These are phyloP conservation scores for Dothideomycetidae sp. DNA, from an alignment of 2,329 filamentous ascomycete genomes.

Conservation along the genomic window DNA sequence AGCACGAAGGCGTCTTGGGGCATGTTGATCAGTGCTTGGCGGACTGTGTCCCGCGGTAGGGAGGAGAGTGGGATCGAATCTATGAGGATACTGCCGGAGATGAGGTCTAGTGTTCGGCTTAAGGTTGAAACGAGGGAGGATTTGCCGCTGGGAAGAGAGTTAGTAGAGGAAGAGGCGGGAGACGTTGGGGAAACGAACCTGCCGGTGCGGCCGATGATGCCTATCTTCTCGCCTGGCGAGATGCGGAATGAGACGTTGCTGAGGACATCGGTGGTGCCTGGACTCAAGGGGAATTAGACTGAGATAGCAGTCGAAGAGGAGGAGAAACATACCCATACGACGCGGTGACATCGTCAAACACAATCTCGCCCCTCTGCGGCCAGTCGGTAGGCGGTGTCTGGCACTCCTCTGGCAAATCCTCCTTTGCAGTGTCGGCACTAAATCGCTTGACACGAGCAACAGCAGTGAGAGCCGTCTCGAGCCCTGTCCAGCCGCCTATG, in stretches of 20 bases:
- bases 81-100: conserved; percentile 30
- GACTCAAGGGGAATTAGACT: too few relatives aligned
- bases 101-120: conserved; percentile 34
- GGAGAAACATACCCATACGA: conserved; percentile 10
- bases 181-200: too few relatives aligned
- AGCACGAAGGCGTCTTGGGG: conserved; percentile 40
- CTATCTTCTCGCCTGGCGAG: conserved; percentile 32
- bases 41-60: conserved; percentile 31
- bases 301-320: neutral
- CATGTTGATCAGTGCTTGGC: conserved; percentile 31
- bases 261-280: neutral
- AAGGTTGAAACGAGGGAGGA: conserved; percentile 35
- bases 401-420: conserved; percentile 39
- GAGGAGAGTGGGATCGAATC: conserved; percentile 34
- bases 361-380: conserved; percentile 59
- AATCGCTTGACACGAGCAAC: conserved; percentile 39
- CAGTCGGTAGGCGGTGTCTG: conserved; percentile 52
- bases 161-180: too few relatives aligned
- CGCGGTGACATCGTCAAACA: conserved; percentile 47
- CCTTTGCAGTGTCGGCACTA: conserved; percentile 28
- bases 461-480: conserved; percentile 43
- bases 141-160: conserved; percentile 41
- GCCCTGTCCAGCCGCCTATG: conserved; percentile 38
- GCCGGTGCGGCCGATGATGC: conserved; percentile 40
- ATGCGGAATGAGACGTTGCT: conserved; percentile 32